Evolutionary conservation across 495 filamentous ascomycete species (phyloP), one percentile per base, ranked within the genome.

Genomic region (Penicillium waksmanii): DNA sequence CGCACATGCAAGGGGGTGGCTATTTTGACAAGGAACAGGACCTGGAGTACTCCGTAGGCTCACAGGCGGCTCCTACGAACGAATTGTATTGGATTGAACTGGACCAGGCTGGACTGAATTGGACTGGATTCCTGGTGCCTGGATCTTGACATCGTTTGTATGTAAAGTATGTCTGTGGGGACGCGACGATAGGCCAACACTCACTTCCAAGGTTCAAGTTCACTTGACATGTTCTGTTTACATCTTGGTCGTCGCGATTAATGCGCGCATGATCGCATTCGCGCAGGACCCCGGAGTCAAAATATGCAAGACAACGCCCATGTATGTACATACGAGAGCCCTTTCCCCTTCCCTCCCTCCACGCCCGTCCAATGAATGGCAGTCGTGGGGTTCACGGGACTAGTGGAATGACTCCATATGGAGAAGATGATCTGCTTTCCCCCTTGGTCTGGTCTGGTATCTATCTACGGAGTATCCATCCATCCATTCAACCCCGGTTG

Each of bases 351-450:
- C 44, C 46, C 27, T 17, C 50, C 54, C 27, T 33, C 51, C 44
- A 52, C 17, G 44, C n/a, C 35, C 56, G 15, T 17, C 47, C 47
- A 62, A 58, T 51, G 17, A 42, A 42, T 11, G 47, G 27, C 27
- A 56, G n/a, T 35, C 8, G 55, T 51, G 35, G 55, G 51, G 57
- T 21, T 60, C 57, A 60, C 57, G 42, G 46, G 62, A 63, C 61
- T 56, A 47, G 40, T 53, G 57, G 53, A 55, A 53, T 56, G 61
- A 11, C 10, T 46, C 36, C 27, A 31, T 27, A 33, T 52, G 17
- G 19, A 53, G 48, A 33, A 52, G 35, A 48, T 49, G 55, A 57
- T 57, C 46, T 18, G 15, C 49, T 21, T n/a, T 10, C 15, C 36
- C 11, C 15, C 36, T 13, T 9, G 3, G 6, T 9, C 11, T 40